Evolutionary conservation across 1,139 yeast genomes (phyloP).

Genomic region (Saccharomyces hybrid): DNA sequence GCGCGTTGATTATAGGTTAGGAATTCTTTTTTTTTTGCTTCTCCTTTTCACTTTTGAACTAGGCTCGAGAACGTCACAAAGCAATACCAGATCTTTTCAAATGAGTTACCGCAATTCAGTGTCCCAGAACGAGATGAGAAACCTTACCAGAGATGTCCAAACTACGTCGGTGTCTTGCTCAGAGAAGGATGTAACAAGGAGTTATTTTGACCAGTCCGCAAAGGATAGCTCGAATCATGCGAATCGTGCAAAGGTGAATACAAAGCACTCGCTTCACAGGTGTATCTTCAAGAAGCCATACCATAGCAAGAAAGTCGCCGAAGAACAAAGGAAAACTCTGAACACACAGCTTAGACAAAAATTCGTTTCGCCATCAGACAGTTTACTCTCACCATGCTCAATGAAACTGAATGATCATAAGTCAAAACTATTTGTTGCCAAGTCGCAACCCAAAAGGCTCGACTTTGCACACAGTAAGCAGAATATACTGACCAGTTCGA

Average conservation of each 20-base stretch:
- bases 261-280: background rate
- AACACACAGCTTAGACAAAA: conserved; percentile 14
- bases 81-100: no score
- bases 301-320: conserved; percentile 2
- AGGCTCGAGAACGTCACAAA: no score
- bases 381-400: conserved; percentile 50
- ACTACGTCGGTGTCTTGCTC: background rate
- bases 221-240: background rate
- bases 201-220: background rate
- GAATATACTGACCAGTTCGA: background rate
- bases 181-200: background rate
- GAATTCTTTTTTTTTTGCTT: no score
- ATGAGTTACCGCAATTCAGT: background rate
- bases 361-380: conserved; percentile 54
- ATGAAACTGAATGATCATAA: conserved; percentile 46
- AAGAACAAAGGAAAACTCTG: conserved; percentile 7
- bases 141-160: background rate
- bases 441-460: conserved; percentile 27
- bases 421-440: conserved; percentile 22
- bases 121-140: background rate
- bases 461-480: conserved; percentile 12
- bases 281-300: background rate
- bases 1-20: no score
- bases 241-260: background rate
- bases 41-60: no score